Evolutionary conservation across 78 protist species (phyloP), one percentile per base, ranked within the genome.

Genomic region (Dictyostelium firmibasis): DNA sequence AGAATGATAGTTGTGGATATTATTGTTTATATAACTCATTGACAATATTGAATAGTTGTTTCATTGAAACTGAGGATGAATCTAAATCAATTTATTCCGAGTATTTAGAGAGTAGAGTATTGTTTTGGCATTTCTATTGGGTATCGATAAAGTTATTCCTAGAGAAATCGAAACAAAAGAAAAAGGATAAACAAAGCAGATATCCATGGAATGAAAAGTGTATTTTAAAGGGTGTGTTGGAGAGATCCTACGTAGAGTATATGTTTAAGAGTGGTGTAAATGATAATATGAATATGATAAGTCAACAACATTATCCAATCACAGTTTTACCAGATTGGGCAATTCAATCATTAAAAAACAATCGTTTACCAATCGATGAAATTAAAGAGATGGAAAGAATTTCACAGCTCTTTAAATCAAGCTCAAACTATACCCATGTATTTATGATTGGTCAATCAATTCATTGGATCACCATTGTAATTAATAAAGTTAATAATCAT

Each of bases 131-230:
- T 47, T 79, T 64, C 10, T 89, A 89, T 38, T 33, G 64, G 53
- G 64, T 67, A 29, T 10, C 67, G 4, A 18, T 81, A 18, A 78
- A 81, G 25, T 23, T 89, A 8, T 27, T 89, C 29, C 11, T 89
- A 20, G 81, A 81, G 31, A 81, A 89, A 27, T 43, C 88, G 35
- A 60, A 47, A 44, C 5, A n/a, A 53, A 89, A 89, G 62, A 78
- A 78, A 57, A 60, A 60, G 36, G 67, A 57, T 57, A 57, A 57
- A 20, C 67, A 57, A 57, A 57, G 20, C 20, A 76, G 41, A n/a
- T 89, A 89, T 69, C 94, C 94, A 6, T 89, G 94, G 94, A 89
- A 27, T n/a, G 94, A 89, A 35, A 89, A 89, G 74, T 89, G 74
- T 67, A 70, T 89, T 27, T 41, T 47, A 27, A 89, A 89, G 35